A percentile compares a stretch with the other conserved stretches of the same genome.
Conservation (phyloP, 164 flowering plant species). For the Magnolia sinica region DNA sequence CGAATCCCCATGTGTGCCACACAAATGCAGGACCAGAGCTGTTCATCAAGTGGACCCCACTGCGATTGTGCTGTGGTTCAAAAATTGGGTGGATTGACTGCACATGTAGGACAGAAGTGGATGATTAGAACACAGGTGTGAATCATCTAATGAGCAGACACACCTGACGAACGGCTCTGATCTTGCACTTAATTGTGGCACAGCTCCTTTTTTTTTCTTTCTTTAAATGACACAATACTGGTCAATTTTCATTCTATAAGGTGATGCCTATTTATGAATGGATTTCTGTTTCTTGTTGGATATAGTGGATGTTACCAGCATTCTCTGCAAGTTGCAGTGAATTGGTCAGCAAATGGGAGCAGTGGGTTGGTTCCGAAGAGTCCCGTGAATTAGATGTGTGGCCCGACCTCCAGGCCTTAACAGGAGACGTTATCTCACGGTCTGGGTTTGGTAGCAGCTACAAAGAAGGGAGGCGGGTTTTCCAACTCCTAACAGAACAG, state of each 20-base stretch:
- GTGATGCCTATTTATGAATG: neutral
- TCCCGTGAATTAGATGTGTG: constrained; percentile 28
- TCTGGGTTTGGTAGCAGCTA: constrained; percentile 33
- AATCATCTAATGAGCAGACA: neutral
- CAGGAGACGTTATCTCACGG: constrained; percentile 30
- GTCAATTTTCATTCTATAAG: neutral
- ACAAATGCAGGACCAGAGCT: neutral
- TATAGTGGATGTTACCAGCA: constrained; percentile 31
- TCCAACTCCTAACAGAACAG: constrained; percentile 24
- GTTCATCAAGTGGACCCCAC: neutral
- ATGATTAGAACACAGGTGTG: neutral
- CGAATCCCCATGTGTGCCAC: neutral
- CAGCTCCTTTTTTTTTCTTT: too few species aligned
- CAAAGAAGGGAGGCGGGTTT: constrained; percentile 30
- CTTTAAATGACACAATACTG: too few species aligned
- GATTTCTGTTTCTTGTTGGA: neutral
- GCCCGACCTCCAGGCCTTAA: constrained; percentile 22
- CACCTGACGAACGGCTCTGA: neutral
- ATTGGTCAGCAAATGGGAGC: constrained; percentile 24
- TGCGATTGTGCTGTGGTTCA: neutral
- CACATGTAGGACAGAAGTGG: neutral
- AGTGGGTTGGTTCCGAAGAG: neutral
- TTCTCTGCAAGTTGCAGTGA: constrained; percentile 18
- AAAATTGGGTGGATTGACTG: neutral
- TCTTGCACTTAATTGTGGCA: neutral